phyloP scores from a whole-genome alignment of 176 grass and related monocot species.

The Musa acuminata region DNA sequence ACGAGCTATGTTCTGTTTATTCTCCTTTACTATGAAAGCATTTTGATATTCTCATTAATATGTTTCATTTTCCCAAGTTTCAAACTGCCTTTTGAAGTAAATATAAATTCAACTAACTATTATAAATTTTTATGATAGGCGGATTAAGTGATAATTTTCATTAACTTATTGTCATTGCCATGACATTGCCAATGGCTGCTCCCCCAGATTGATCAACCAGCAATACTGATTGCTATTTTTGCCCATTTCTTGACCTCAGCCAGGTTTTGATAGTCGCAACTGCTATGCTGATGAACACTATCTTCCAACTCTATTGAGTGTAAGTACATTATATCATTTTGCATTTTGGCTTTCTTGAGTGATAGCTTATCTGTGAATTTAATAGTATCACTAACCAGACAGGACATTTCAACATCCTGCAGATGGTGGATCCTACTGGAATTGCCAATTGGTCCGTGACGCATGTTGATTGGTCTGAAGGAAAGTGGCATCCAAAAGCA shows the following conservation, averaged over 20 bases:
- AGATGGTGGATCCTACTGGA: slow-evolving; percentile 94
- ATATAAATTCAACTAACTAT: too few relatives aligned
- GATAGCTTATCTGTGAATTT: slow-evolving; percentile 6
- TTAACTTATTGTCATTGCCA: neutral
- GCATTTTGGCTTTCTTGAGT: slow-evolving; percentile 9
- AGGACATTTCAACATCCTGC: neutral
- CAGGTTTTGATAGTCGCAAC: slow-evolving; percentile 65
- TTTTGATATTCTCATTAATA: neutral
- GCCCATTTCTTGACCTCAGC: slow-evolving; percentile 32
- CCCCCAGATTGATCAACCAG: neutral
- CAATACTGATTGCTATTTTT: slow-evolving; percentile 5
- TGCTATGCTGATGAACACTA: slow-evolving; percentile 99
- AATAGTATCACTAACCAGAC: slow-evolving; percentile 3
- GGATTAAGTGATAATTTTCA: too few relatives aligned
- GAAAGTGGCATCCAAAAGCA: slow-evolving; percentile 92
- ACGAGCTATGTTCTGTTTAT: neutral
- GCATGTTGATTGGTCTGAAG: slow-evolving; percentile 94
- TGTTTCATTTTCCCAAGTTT: neutral
- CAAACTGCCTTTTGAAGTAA: too few relatives aligned
- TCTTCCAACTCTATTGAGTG: slow-evolving; percentile 84
- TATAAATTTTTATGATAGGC: too few relatives aligned
- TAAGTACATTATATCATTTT: slow-evolving; percentile 31
- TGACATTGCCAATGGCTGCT: neutral
- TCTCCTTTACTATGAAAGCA: neutral
- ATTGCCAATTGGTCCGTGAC: slow-evolving; percentile 94